Conservation (phyloP, 2,329 filamentous ascomycete species). For the Myriosclerotinia duriaeana region DNA sequence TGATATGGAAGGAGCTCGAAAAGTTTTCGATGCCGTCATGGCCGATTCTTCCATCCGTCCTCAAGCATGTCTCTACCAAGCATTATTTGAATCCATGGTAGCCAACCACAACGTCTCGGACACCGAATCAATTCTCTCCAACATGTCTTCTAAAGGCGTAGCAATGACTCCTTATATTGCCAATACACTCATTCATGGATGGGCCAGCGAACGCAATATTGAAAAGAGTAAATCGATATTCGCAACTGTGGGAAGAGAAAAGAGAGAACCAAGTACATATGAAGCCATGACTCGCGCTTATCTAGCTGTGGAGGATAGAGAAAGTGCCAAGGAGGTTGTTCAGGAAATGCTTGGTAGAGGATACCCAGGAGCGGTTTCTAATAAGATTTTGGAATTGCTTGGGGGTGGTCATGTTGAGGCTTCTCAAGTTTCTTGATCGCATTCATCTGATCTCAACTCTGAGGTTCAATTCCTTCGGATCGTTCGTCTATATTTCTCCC, state of each 20-base stretch:
- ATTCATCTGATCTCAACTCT: neutral
- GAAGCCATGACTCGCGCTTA: conserved; percentile 97
- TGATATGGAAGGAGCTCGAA: conserved; percentile 79
- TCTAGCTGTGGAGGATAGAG: conserved; percentile 77
- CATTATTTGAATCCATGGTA: conserved; percentile 95
- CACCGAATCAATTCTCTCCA: conserved; percentile 69
- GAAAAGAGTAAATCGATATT: conserved; percentile 77
- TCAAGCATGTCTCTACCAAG: conserved; percentile 89
- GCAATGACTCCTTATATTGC: conserved; percentile 96
- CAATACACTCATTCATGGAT: conserved; percentile 96
- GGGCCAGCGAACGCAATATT: conserved; percentile 82
- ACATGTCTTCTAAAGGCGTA: conserved; percentile 73
- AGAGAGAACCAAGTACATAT: conserved; percentile 94
- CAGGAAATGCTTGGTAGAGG: conserved; percentile 87
- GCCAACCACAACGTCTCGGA: conserved; percentile 83
- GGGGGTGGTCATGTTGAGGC: conserved; percentile 50
- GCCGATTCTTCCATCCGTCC: conserved; percentile 64
- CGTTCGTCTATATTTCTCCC: conserved; percentile 28
- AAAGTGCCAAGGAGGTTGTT: conserved; percentile 74
- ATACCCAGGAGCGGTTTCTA: conserved; percentile 87
- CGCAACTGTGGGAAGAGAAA: conserved; percentile 70
- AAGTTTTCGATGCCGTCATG: conserved; percentile 79
- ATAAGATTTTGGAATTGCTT: conserved; percentile 90
- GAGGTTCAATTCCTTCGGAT: conserved; percentile 14
- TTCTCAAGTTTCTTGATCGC: conserved; percentile 2